phyloP scores from a whole-genome alignment of 2,329 filamentous ascomycete species.

The Penicillium concentricum region DNA sequence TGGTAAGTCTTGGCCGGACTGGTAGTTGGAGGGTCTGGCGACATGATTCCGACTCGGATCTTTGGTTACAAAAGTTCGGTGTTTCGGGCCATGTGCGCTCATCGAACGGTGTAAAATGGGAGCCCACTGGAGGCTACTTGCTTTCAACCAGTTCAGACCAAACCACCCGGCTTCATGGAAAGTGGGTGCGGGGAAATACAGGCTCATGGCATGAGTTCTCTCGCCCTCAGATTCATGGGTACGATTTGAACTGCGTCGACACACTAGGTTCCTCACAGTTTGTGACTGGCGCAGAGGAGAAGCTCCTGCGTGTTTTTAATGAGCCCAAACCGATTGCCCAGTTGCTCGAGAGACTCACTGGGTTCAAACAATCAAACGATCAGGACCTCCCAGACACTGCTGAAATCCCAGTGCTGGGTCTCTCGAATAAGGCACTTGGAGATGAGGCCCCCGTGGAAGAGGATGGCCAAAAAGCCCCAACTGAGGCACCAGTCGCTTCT shows the following conservation, averaged over 20 bases:
- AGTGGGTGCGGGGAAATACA: conserved; percentile 61
- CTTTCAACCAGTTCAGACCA: conserved; percentile 89
- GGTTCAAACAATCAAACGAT: conserved; percentile 48
- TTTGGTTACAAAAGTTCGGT: conserved; percentile 75
- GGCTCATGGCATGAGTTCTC: conserved; percentile 92
- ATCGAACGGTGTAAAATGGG: conserved; percentile 82
- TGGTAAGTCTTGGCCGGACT: conserved; percentile 82
- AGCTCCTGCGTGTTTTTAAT: conserved; percentile 92
- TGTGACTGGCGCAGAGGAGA: conserved; percentile 94
- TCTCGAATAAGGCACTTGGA: conserved; percentile 89
- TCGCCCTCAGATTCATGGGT: conserved; percentile 94
- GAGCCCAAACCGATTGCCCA: conserved; percentile 80
- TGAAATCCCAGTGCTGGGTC: conserved; percentile 88
- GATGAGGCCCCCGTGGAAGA: conserved; percentile 38
- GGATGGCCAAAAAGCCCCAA: conserved; percentile 41
- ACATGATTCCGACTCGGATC: conserved; percentile 58
- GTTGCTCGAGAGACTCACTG: conserved; percentile 68
- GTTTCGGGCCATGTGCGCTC: conserved; percentile 81
- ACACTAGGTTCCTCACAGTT: conserved; percentile 72
- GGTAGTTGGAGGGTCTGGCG: conserved; percentile 92
- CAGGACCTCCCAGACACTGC: conserved; percentile 74
- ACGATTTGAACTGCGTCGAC: conserved; percentile 93
- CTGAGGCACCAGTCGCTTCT: conserved; percentile 21
- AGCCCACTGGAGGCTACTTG: conserved; percentile 75
- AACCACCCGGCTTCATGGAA: conserved; percentile 81